Base-by-base conservation (phyloP, 2,329 filamentous ascomycete species). In the Tetracladium maxilliforme region DNA sequence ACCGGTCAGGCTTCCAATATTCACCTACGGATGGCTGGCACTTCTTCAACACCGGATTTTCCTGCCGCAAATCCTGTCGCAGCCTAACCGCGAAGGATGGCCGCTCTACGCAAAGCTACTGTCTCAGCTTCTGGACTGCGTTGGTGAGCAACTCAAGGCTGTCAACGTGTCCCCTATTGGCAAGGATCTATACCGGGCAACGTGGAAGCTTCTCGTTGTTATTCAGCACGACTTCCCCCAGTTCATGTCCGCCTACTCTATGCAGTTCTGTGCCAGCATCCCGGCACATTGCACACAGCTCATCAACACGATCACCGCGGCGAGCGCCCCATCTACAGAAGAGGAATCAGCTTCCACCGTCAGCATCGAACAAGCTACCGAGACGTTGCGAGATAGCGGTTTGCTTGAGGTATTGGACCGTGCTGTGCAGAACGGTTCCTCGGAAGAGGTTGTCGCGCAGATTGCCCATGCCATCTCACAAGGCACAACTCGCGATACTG, bases 171-270 rank as follows among this genome's bases (percentile, higher is more conserved):
- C 73, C 4, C 60, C 70, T 17, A 64, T 80, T 25, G 70, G 75
- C 17, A 86, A 82, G 45, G 81, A 87, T 27, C 70, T 92, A 32
- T 94, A 93, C 48, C 75, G 82, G 32, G 83, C 77, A 7, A 70
- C 80, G 2, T 57, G 92, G 23, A 84, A 92, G 43, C 68, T 94
- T 31, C 56, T 95, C 27, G 58, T 92, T 17, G 67, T 92, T 26
- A 58, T 98, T 26, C 81, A 93, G 38, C 90, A 95, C 44, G 90
- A 98, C 48, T 95, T 83, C 50, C 80, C 87, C 0, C 84, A 94
- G 29, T 98, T 93, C 49, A 56, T 98, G 21, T 78, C 81, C 6
- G 81, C 86, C 39, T 83, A 92, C 47, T 81, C 92, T 44, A 71
- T 81, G 37, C 70, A 72, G 37, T 69, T 98, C 26, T 84, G 77